Conservation (phyloP, 2,329 filamentous ascomycete species). For the Aspergillus fischeri region DNA sequence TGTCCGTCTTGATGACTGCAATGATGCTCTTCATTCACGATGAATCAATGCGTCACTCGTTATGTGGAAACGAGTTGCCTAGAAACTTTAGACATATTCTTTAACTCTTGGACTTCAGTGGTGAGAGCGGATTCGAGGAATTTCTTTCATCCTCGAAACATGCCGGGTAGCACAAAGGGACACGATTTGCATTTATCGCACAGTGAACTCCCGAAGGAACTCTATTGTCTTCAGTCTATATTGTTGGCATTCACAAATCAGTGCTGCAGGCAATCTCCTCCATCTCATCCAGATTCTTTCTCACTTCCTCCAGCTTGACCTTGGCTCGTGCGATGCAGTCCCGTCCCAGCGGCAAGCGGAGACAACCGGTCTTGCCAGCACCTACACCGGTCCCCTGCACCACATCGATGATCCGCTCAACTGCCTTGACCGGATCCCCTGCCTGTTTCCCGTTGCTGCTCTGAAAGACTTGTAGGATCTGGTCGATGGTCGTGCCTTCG, state of each 20-base stretch:
- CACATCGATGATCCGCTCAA: constrained; percentile 37
- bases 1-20: not conserved
- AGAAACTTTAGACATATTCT: no score
- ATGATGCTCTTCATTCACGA: not conserved
- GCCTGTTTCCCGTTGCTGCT: constrained; percentile 5
- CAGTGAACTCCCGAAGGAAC: not conserved
- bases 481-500: constrained; percentile 20
- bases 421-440: constrained; percentile 23
- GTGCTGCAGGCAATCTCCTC: not conserved
- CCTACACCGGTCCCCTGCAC: constrained; percentile 30
- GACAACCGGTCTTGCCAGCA: constrained; percentile 29
- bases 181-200: no score
- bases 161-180: no score
- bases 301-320: not conserved
- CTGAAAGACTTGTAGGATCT: constrained; percentile 18
- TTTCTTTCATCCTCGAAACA: no score
- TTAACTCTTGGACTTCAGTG: not conserved
- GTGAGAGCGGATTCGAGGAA: no score
- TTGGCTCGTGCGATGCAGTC: constrained; percentile 25
- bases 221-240: not conserved
- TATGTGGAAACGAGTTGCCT: not conserved
- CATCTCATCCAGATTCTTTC: constrained; percentile 11
- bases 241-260: not conserved
- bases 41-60: not conserved
- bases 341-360: constrained; percentile 35